Conservation (phyloP, 345 rosid species). For the Euphorbia pulcherrima region DNA sequence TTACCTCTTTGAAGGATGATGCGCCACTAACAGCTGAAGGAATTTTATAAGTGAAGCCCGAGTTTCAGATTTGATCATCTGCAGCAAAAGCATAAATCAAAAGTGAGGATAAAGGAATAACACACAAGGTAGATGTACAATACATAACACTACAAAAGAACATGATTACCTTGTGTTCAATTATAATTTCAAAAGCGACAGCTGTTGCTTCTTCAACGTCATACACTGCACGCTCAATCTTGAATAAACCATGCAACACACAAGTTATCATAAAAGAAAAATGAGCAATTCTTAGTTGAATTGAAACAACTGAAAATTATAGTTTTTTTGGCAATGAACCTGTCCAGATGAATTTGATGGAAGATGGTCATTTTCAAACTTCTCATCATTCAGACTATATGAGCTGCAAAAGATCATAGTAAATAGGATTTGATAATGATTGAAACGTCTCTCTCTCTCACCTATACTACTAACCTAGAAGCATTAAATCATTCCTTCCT, state of each 20-base stretch:
- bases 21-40: slow-evolving; percentile 82
- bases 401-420: slow-evolving; percentile 44
- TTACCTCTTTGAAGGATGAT: slow-evolving; percentile 93
- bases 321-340: slow-evolving; percentile 43
- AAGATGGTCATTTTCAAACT: slow-evolving; percentile 69
- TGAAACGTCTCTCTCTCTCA: not conserved
- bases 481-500: not conserved
- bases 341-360: slow-evolving; percentile 58
- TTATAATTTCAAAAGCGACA: slow-evolving; percentile 72
- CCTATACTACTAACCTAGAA: not conserved
- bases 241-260: slow-evolving; percentile 22
- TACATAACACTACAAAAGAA: slow-evolving; percentile 5
- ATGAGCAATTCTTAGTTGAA: not conserved
- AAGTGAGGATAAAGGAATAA: slow-evolving; percentile 8
- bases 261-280: slow-evolving; percentile 20
- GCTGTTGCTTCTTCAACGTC: slow-evolving; percentile 93
- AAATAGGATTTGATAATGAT: not conserved
- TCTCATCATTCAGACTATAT: slow-evolving; percentile 71
- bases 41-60: slow-evolving; percentile 68
- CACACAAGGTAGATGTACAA: not conserved
- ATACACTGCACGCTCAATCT: slow-evolving; percentile 79
- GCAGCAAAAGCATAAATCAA: slow-evolving; percentile 12
- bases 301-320: slow-evolving; percentile 10
- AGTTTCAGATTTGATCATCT: slow-evolving; percentile 83
- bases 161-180: slow-evolving; percentile 57